These are phyloP conservation scores for Leccinum rimulosum DNA, from an alignment of 768 basidiomycete genomes.

Conservation along the genomic window DNA sequence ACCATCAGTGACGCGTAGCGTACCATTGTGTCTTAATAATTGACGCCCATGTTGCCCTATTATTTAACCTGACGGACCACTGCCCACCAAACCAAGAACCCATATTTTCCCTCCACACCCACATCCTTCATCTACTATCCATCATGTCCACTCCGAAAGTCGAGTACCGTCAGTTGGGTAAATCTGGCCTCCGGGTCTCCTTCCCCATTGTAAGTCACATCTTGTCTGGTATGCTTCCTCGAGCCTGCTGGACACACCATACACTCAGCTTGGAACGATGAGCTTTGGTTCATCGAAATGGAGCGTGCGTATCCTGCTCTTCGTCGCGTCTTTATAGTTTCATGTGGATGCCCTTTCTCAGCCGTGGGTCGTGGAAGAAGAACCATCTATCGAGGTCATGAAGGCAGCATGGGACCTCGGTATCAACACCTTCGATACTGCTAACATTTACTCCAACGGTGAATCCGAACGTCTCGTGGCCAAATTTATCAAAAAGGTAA, in stretches of 20 bases:
- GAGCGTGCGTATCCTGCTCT: slow-evolving; percentile 17
- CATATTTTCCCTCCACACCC: too few relatives aligned
- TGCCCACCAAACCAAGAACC: too few relatives aligned
- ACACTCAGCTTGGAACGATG: slow-evolving; percentile 27
- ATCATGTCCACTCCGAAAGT: background rate
- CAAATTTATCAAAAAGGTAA: slow-evolving; percentile 37
- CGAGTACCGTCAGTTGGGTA: slow-evolving; percentile 31
- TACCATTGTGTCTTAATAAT: too few relatives aligned
- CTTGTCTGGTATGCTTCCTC: background rate
- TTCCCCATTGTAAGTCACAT: slow-evolving; percentile 20
- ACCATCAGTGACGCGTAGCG: too few relatives aligned
- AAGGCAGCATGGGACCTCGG: slow-evolving; percentile 41
- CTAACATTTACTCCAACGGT: slow-evolving; percentile 37
- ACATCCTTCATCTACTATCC: too few relatives aligned
- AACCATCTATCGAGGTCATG: slow-evolving; percentile 30
- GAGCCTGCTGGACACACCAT: background rate
- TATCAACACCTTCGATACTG: slow-evolving; percentile 40
- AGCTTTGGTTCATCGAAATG: slow-evolving; percentile 28
- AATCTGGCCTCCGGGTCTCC: slow-evolving; percentile 33
- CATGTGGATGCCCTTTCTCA: background rate
- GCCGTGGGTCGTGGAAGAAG: slow-evolving; percentile 27
- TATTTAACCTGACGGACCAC: too few relatives aligned
- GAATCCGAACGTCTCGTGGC: slow-evolving; percentile 38
- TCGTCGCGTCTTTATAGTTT: background rate
- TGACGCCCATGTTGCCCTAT: too few relatives aligned